Base-by-base conservation (phyloP, 176 grass and related monocot species). In the Thalia dealbata region DNA sequence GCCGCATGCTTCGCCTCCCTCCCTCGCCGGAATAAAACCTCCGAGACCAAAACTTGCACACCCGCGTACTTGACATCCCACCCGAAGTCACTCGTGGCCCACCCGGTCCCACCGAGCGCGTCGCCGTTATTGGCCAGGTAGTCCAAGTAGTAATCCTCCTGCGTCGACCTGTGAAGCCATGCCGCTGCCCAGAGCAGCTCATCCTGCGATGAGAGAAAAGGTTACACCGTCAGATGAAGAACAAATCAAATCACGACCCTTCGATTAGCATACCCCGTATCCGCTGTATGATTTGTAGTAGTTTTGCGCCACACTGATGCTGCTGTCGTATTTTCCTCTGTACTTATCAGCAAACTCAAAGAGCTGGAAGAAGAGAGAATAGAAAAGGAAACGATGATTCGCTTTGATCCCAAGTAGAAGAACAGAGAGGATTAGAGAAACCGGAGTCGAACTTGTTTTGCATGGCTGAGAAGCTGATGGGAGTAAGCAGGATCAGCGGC, bases 31-130 rank as follows among this genome's bases (percentile, higher is more conserved):
- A 96, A 66, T 10, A 25, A 51, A 51, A 84, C 42, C 84, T 81
- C 90, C 48, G 93, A 32, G 6, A 87, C 87, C 0, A 97, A 89
- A 56, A 97, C 70, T 55, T 97, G 93, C 11, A 78, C 89, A 14
- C 93, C 89, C 6, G 89, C 76, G 59, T 97, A 97, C 77, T 97
- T 97, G 28, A 92, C 78, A 71, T 97, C 89, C 93, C 93, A 97
- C 32, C 89, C 83, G 73, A 97, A 97, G 81, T 92, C 52, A 71
- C 51, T 75, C 60, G 78, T 75, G 18, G 69, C 73, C 89, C 87
- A 97, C 23, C 87, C 82, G 0, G 82, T 90, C 43, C 93, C 93
- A 70, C 93, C 93, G 5, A 96, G 76, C 1, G 82, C 84, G n/a
- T 90, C 89, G 0, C 78, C 89, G 58, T 92, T 92, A 62, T 76